phyloP scores from a whole-genome alignment of 768 basidiomycete genomes.

The Boletus subcaerulescens region DNA sequence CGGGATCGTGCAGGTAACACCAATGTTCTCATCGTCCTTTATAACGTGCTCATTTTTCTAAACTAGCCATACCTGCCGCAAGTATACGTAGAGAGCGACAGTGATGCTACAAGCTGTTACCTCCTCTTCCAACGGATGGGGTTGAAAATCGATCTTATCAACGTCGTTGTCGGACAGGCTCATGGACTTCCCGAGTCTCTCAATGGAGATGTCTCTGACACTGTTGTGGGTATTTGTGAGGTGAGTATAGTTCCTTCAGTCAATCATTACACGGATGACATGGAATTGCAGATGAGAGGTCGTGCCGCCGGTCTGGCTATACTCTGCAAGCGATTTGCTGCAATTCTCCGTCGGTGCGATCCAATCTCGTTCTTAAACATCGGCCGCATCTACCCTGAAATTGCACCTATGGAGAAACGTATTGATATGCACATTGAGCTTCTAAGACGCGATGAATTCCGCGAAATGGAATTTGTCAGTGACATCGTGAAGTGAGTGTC shows the following conservation, averaged over 20 bases:
- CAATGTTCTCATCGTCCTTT: not conserved
- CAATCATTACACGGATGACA: not conserved
- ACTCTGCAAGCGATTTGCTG: constrained; percentile 87
- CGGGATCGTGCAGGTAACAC: constrained; percentile 70
- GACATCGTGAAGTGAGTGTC: constrained; percentile 78
- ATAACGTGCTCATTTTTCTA: not conserved
- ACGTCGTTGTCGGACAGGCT: constrained; percentile 73
- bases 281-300: constrained; percentile 64
- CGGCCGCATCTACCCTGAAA: constrained; percentile 80
- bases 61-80: constrained; percentile 85
- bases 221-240: constrained; percentile 93
- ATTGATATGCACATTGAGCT: constrained; percentile 90
- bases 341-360: constrained; percentile 75
- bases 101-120: constrained; percentile 84
- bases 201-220: constrained; percentile 77
- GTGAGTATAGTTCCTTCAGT: constrained; percentile 37
- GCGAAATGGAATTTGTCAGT: constrained; percentile 88
- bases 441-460: constrained; percentile 84
- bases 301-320: constrained; percentile 77
- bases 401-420: constrained; percentile 84
- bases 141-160: constrained; percentile 84
- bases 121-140: constrained; percentile 91
- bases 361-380: constrained; percentile 83
- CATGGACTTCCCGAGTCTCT: constrained; percentile 86
- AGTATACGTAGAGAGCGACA: constrained; percentile 85